These are phyloP conservation scores for Ophiostoma pallidulum DNA, from an alignment of 2,329 filamentous ascomycete species.

Conservation along the genomic window DNA sequence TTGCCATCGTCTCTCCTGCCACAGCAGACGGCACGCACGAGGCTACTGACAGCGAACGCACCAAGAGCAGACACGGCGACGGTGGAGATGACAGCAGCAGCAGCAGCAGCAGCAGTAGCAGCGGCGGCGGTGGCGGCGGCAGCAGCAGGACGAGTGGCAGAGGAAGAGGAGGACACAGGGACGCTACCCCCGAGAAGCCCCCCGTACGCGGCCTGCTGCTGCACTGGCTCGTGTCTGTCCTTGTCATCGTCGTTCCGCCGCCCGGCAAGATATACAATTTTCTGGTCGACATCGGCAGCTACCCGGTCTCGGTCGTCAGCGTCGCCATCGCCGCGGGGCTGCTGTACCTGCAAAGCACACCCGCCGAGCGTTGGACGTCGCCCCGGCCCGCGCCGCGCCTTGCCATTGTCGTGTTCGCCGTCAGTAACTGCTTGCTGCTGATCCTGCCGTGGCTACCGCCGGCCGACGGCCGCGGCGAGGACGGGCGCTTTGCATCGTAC, in stretches of 20 bases:
- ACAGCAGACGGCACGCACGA: no score
- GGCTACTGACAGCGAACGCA: no score
- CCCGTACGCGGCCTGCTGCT: constrained; percentile 36
- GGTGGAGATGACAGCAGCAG: no score
- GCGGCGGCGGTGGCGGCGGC: no score
- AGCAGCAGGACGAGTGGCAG: no score
- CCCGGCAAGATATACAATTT: constrained; percentile 32
- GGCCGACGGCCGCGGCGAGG: constrained; percentile 15
- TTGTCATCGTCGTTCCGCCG: constrained; percentile 44
- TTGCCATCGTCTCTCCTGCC: constrained; percentile 28
- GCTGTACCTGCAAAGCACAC: constrained; percentile 24
- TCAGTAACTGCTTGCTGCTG: constrained; percentile 26
- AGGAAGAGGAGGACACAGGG: no score
- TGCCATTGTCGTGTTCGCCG: constrained; percentile 24
- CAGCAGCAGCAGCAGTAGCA: no score
- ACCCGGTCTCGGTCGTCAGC: constrained; percentile 28
- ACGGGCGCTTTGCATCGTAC: constrained; percentile 26
- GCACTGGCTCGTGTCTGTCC: constrained; percentile 51
- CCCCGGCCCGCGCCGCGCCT: constrained; percentile 24
- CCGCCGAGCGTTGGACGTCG: constrained; percentile 22
- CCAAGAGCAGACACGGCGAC: no score
- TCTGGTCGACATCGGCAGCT: constrained; percentile 29
- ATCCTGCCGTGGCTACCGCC: constrained; percentile 30
- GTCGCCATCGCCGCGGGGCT: constrained; percentile 27
- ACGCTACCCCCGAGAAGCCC: no score